These are phyloP conservation scores for Tricholoma sp. DNA, from an alignment of 768 basidiomycete genomes.

Conservation along the genomic window DNA sequence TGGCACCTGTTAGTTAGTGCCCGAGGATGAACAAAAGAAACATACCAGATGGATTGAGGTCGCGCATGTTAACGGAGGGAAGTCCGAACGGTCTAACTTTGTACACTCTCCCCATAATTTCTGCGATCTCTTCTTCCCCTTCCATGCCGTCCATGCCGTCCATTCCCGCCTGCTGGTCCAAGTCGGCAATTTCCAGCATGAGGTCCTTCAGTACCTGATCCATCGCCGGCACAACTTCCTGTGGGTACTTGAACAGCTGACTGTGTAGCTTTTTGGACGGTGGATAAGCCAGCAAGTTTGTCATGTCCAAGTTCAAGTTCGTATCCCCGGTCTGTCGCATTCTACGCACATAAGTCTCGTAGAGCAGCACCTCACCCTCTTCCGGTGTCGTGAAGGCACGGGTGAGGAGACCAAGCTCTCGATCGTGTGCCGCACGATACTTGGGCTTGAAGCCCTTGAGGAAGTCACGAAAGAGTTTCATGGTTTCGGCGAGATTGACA, in stretches of 20 bases:
- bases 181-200: slow-evolving; percentile 83
- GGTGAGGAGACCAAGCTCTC: slow-evolving; percentile 50
- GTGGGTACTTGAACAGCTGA: slow-evolving; percentile 90
- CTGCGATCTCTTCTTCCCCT: slow-evolving; percentile 82
- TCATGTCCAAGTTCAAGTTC: slow-evolving; percentile 85
- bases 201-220: slow-evolving; percentile 93
- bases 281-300: slow-evolving; percentile 83
- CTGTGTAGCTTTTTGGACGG: slow-evolving; percentile 75
- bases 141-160: slow-evolving; percentile 74
- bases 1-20: background rate
- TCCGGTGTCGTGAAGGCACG: slow-evolving; percentile 51
- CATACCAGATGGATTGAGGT: slow-evolving; percentile 87
- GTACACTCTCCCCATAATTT: slow-evolving; percentile 83
- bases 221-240: slow-evolving; percentile 96
- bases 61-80: slow-evolving; percentile 85
- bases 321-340: slow-evolving; percentile 93
- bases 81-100: slow-evolving; percentile 92
- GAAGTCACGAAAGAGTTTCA: slow-evolving; percentile 87
- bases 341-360: slow-evolving; percentile 75
- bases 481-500: slow-evolving; percentile 85
- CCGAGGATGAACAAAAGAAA: slow-evolving; percentile 1
- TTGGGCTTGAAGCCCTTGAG: slow-evolving; percentile 90
- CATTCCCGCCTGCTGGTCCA: slow-evolving; percentile 64
- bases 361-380: slow-evolving; percentile 63
- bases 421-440: slow-evolving; percentile 72